Evolutionary conservation across 768 basidiomycete species (phyloP).

Genomic region (Amanita exitialis): DNA sequence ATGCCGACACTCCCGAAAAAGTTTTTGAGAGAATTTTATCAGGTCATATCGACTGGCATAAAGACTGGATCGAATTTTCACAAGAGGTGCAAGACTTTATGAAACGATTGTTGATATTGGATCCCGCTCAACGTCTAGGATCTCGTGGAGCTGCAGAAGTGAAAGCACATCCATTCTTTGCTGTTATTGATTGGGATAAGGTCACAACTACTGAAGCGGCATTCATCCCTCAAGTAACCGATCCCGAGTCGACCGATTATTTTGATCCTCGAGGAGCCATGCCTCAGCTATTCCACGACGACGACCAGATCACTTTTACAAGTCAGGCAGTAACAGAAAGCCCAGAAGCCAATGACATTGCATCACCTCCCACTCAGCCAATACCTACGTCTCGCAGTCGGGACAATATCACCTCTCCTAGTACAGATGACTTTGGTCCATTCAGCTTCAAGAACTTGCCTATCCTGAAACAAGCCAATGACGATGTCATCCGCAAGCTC

Average conservation of each 20-base stretch:
- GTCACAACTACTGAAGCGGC: conserved; percentile 83
- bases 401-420: conserved; percentile 41
- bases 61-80: conserved; percentile 83
- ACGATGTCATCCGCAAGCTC: conserved; percentile 94
- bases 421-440: conserved; percentile 88
- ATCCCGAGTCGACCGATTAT: conserved; percentile 99
- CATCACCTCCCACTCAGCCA: conserved; percentile 33
- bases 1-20: conserved; percentile 92
- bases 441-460: conserved; percentile 98
- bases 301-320: conserved; percentile 55
- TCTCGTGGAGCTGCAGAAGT: conserved; percentile 86
- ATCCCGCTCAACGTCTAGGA: conserved; percentile 75
- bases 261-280: conserved; percentile 95
- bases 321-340: conserved; percentile 39
- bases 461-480: conserved; percentile 94
- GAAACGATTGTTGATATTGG: conserved; percentile 71
- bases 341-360: conserved; percentile 23
- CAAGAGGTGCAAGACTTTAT: conserved; percentile 87
- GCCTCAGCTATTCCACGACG: conserved; percentile 85
- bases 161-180: conserved; percentile 85
- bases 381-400: conserved; percentile 24
- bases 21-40: conserved; percentile 98
- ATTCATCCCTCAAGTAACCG: conserved; percentile 91
- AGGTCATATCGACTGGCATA: conserved; percentile 91
- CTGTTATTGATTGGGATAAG: conserved; percentile 87